phyloP scores from a whole-genome alignment of 352 stramenopile genomes.

The Phytophthora sp. region DNA sequence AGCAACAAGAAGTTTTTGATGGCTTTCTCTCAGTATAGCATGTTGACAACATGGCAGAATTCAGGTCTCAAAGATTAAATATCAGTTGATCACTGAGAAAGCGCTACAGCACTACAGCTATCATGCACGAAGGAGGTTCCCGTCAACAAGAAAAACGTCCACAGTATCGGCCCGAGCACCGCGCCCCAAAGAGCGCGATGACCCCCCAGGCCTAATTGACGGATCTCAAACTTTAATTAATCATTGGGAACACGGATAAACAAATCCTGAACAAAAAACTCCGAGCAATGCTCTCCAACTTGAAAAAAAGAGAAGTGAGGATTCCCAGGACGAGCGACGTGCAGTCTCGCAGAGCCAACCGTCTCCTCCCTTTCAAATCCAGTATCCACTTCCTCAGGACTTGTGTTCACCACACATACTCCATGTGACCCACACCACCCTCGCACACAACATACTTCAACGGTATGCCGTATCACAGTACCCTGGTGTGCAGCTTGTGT shows the following conservation, averaged over 20 bases:
- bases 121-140: slow-evolving; percentile 35
- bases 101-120: no score
- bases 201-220: slow-evolving; percentile 56
- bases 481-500: not conserved
- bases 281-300: not conserved
- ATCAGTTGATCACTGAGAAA: slow-evolving; percentile 85
- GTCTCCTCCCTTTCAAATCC: no score
- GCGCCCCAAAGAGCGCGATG: slow-evolving; percentile 23
- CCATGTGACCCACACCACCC: no score
- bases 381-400: no score
- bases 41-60: slow-evolving; percentile 61
- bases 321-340: no score
- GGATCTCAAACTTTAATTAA: slow-evolving; percentile 90
- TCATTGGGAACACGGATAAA: slow-evolving; percentile 52
- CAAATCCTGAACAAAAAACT: not conserved
- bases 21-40: slow-evolving; percentile 70
- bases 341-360: no score
- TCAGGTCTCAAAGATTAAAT: slow-evolving; percentile 90
- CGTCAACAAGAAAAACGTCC: slow-evolving; percentile 78
- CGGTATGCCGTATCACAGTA: not conserved
- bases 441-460: no score
- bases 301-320: no score
- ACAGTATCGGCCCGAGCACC: slow-evolving; percentile 58
- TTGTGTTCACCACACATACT: no score
- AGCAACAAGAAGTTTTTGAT: not conserved